Evolutionary conservation across 2,329 filamentous ascomycete species (phyloP), one percentile per base, ranked within the genome.

Genomic region (Pseudocercospora ulei): DNA sequence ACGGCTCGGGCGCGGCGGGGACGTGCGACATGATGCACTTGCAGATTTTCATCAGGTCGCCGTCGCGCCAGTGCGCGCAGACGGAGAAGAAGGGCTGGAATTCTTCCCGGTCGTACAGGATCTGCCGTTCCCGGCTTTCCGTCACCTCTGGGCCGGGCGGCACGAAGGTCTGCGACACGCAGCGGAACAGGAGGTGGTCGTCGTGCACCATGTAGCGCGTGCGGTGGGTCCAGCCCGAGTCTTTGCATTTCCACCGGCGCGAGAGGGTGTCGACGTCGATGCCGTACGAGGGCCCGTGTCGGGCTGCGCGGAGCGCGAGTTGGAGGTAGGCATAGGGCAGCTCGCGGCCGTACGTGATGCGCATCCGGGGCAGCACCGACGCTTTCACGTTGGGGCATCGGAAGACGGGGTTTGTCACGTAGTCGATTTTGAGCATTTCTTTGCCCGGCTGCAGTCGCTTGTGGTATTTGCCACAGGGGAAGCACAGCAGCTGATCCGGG

Each of bases 51-150:
- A 75, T 76, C 9, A 79, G 60, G 22, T 74, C 63, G 11, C 75
- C 75, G 44, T 78, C 71, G 11, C 68, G 65, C 75, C 75, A 79
- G 54, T 79, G 75, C 1, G 71, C 65, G 48, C 75, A 79, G 1
- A 68, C 70, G 7, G 71, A 75, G 57, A 78, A 78, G 54, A 72
- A 78, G 0, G 75, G 75, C 37, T 64, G 69, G 57, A 75, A 78
- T 50, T 78, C 73, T 35, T 73, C 69, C 41, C 71, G 66, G 18
- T 67, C 72, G 57, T 73, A 78, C 1, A 78, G 64, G 2, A 78
- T 62, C 38, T 75, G 61, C 1, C 75, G 69, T 48, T 71, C 64
- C 3, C 63, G 66, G 3, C 68, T 69, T 4, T 66, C 61, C 0
- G 72, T 70, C 16, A 76, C 62, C n/a, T 43, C 43, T 11, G 42